Conservation (phyloP, 2,329 filamentous ascomycete species). For the Beauveria sp. region DNA sequence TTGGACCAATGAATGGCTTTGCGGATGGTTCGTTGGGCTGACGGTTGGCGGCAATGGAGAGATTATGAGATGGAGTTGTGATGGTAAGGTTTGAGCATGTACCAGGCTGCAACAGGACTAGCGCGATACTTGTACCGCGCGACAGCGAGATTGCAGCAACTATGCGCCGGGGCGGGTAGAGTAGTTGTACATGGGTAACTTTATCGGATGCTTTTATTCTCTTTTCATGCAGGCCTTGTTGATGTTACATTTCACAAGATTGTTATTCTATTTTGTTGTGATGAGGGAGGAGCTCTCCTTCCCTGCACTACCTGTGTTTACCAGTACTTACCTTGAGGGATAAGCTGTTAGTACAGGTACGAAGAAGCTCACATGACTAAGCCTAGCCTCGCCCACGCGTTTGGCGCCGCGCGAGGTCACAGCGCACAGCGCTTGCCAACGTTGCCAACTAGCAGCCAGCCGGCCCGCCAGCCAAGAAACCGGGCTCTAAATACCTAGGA, state of each 20-base stretch:
- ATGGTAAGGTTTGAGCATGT: conserved; percentile 3
- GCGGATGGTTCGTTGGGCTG: conserved; percentile 5
- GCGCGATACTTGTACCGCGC: background rate
- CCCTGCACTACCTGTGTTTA: background rate
- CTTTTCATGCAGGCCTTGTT: background rate
- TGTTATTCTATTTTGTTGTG: background rate
- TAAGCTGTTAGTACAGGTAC: conserved; percentile 1
- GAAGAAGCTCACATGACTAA: background rate
- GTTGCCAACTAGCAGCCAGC: no score
- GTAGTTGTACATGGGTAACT: background rate
- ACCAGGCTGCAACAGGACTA: conserved; percentile 8
- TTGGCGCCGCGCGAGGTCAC: background rate
- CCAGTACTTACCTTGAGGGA: background rate
- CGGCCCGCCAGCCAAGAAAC: no score
- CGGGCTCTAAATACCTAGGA: no score
- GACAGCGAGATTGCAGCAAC: background rate
- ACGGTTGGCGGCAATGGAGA: background rate
- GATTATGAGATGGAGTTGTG: conserved; percentile 7
- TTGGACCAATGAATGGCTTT: background rate
- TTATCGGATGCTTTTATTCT: no score
- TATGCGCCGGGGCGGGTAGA: background rate
- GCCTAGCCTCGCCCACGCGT: background rate
- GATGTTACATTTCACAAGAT: background rate
- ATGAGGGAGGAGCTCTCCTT: background rate
- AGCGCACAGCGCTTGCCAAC: background rate